phyloP scores from a whole-genome alignment of 2,329 filamentous ascomycete species.

The Scorias spongiosa region DNA sequence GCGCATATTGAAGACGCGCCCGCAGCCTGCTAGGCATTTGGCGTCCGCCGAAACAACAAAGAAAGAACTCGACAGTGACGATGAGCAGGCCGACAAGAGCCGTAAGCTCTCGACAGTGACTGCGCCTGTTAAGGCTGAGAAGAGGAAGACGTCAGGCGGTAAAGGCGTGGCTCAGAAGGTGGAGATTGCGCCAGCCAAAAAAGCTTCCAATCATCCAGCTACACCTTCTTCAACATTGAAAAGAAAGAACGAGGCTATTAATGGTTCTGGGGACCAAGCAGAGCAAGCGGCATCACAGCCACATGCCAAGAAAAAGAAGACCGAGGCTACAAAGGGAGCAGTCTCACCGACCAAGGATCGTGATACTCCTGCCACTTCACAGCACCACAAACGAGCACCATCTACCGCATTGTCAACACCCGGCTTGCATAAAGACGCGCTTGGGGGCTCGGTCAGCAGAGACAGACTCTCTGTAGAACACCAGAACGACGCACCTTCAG shows the following conservation, averaged over 20 bases:
- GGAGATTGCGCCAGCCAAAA: conserved; percentile 5
- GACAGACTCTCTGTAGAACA: neutral
- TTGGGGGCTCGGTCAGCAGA: neutral
- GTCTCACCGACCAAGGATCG: neutral
- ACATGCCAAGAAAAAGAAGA: neutral
- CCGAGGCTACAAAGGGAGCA: neutral
- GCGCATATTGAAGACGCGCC: conserved; percentile 16
- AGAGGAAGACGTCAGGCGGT: conserved; percentile 1
- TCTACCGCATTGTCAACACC: neutral
- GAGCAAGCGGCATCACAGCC: neutral
- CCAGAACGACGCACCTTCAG: neutral
- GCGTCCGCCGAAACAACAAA: conserved; percentile 1
- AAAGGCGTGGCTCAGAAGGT: conserved; percentile 19
- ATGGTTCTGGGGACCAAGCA: neutral
- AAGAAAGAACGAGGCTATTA: conserved; percentile 1
- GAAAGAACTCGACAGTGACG: conserved; percentile 1
- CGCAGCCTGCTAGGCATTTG: conserved; percentile 9
- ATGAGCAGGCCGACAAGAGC: conserved; percentile 5
- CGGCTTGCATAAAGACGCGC: neutral
- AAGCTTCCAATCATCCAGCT: neutral
- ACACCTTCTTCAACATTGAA: neutral
- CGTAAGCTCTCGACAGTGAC: conserved; percentile 4
- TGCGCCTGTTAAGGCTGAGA: neutral
- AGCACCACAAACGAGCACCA: neutral
- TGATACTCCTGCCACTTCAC: neutral